phyloP scores from a whole-genome alignment of 345 rosid species.

The Noccaea bulbosa region DNA sequence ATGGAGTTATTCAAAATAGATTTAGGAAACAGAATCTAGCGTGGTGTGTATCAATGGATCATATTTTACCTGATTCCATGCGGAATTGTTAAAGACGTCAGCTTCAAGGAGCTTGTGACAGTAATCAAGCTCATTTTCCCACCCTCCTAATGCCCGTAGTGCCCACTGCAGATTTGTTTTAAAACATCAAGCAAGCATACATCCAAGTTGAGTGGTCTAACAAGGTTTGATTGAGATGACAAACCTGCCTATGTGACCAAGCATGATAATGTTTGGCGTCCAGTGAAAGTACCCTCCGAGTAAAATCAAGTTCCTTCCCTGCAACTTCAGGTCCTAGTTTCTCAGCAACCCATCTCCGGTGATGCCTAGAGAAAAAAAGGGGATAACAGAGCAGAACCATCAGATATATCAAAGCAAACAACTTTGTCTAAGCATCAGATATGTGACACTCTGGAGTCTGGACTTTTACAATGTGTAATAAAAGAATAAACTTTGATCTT shows the following conservation, averaged over 20 bases:
- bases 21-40: slow-evolving; percentile 7
- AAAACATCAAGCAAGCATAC: slow-evolving; percentile 13
- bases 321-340: slow-evolving; percentile 71
- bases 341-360: slow-evolving; percentile 93
- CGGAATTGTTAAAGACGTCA: slow-evolving; percentile 89
- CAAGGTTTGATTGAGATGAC: slow-evolving; percentile 39
- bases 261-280: slow-evolving; percentile 95
- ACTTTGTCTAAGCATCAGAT: not conserved
- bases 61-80: slow-evolving; percentile 88
- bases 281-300: slow-evolving; percentile 55
- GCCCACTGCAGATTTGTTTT: slow-evolving; percentile 67
- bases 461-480: slow-evolving; percentile 9
- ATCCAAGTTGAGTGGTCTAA: not conserved
- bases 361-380: slow-evolving; percentile 65
- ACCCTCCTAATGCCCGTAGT: slow-evolving; percentile 78
- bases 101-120: slow-evolving; percentile 72
- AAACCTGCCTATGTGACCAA: slow-evolving; percentile 97
- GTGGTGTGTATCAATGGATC: not conserved
- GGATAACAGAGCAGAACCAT: slow-evolving; percentile 6
- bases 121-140: slow-evolving; percentile 88
- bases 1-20: slow-evolving; percentile 3
- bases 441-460: not conserved
- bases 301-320: slow-evolving; percentile 69
- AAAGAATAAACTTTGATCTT: slow-evolving; percentile 11
- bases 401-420: not conserved